Base-by-base conservation (phyloP, 2,329 filamentous ascomycete genomes). In the Myriosclerotinia duriaeana region DNA sequence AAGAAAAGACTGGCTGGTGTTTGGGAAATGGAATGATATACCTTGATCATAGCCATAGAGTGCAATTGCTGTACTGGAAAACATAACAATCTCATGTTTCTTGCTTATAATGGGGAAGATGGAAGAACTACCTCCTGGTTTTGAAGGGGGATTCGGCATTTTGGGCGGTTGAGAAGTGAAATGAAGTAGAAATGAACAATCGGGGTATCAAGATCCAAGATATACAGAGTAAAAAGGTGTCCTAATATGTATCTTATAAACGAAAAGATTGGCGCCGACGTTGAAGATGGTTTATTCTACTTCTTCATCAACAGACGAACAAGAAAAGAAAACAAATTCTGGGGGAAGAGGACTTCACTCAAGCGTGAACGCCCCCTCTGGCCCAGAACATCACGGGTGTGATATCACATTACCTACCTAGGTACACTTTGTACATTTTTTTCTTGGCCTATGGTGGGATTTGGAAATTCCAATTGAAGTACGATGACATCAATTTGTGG, bases 31-130 rank as follows among this genome's bases (percentile, higher is more conserved):
- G 4, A 22, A 17, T 44, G 26, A 53, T 26, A 9, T 69, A 74
- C 91, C 91, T 78, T 94, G 91, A 77, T 94, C 91, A 80, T 94
- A 94, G 70, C 91, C 91, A 76, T 95, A 95, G n/a, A 95, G 81
- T 74, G 76, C 77, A 63, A 80, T 80, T 56, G 78, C 78, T 14
- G 77, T 77, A 53, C 76, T 78, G 26, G 76, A 78, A 71, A 79
- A 79, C 9, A 76, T 62, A 20, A 79, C 74, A 55, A 79, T 77
- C 69, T 77, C 74, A 66, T 72, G 68, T 67, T 77, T 76, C 70
- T 77, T 77, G 4, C 77, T 74, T 42, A 76, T 59, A 3, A 73
- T 54, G 3, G 74, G 74, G 26, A 73, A 71, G 14, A 71, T 14
- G 20, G 72, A 71, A 62, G 70, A 67, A 34, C 40, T 36, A 22